Evolutionary conservation across 2,329 filamentous ascomycete species (phyloP).

Genomic region (Neonectria ditissima): DNA sequence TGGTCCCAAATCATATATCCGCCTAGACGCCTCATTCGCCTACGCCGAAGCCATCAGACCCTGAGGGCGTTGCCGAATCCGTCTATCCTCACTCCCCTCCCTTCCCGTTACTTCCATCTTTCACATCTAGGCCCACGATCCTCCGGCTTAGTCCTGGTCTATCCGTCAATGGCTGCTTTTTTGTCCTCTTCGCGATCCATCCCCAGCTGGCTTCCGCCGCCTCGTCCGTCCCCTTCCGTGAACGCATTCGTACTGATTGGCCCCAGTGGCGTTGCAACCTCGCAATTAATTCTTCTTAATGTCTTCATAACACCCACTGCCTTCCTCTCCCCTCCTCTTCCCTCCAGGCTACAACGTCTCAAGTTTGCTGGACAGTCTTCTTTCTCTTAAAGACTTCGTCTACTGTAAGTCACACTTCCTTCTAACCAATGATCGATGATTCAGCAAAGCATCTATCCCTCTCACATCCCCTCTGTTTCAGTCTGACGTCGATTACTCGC

Average conservation of each 20-base stretch:
- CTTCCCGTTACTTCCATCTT: constrained; percentile 4
- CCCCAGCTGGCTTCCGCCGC: constrained; percentile 28
- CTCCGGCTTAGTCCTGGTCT: constrained; percentile 12
- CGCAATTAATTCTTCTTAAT: constrained; percentile 24
- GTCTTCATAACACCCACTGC: constrained; percentile 31
- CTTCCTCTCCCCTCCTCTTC: constrained; percentile 10
- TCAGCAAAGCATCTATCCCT: neutral
- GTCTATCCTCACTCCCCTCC: constrained; percentile 33
- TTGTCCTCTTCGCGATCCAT: constrained; percentile 17
- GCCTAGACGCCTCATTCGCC: neutral
- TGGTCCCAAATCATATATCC: neutral
- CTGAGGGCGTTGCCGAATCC: constrained; percentile 4
- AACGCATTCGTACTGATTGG: constrained; percentile 13
- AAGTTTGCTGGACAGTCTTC: constrained; percentile 26
- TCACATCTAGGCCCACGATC: constrained; percentile 19
- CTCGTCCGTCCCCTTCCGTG: constrained; percentile 30
- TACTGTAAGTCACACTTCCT: constrained; percentile 13
- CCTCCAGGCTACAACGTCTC: constrained; percentile 26
- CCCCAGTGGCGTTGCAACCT: constrained; percentile 29
- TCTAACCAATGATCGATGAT: neutral
- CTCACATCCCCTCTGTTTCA: neutral
- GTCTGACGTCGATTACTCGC: neutral
- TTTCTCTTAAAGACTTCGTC: constrained; percentile 13
- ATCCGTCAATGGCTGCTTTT: constrained; percentile 18
- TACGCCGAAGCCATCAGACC: neutral